phyloP scores from a whole-genome alignment of 1,139 yeast genomes.

The Scheffersomyces segobiensis region DNA sequence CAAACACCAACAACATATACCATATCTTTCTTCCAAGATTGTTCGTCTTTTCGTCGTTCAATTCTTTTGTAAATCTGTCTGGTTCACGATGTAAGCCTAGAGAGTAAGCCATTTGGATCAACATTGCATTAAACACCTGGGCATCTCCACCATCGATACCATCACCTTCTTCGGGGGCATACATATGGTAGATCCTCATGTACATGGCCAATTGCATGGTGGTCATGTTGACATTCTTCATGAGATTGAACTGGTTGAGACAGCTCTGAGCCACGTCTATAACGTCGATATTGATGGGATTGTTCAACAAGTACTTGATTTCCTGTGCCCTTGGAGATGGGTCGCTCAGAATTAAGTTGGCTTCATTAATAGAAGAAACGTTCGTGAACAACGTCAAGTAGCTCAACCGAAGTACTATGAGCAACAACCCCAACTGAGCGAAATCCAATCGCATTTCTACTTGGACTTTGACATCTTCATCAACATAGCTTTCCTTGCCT shows the following conservation, averaged over 20 bases:
- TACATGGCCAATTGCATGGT: slow-evolving; percentile 51
- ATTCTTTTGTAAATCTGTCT: slow-evolving; percentile 20
- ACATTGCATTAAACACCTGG: slow-evolving; percentile 35
- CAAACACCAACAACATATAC: slow-evolving; percentile 33
- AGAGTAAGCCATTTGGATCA: slow-evolving; percentile 44
- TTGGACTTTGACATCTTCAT: slow-evolving; percentile 12
- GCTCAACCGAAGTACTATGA: slow-evolving; percentile 23
- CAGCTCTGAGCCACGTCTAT: slow-evolving; percentile 40
- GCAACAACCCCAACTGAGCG: slow-evolving; percentile 23
- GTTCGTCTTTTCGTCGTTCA: slow-evolving; percentile 24
- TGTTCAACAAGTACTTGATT: slow-evolving; percentile 25
- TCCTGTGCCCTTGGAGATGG: slow-evolving; percentile 23
- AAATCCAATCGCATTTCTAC: slow-evolving; percentile 22
- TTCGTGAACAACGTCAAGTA: slow-evolving; percentile 24
- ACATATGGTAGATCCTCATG: slow-evolving; percentile 37
- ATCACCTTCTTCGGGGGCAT: slow-evolving; percentile 57
- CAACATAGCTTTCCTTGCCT: slow-evolving; percentile 14
- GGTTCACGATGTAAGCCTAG: slow-evolving; percentile 53
- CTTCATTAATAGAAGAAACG: slow-evolving; percentile 30
- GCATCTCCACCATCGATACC: slow-evolving; percentile 50
- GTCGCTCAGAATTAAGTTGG: slow-evolving; percentile 21
- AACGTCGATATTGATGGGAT: slow-evolving; percentile 33
- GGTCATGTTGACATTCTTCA: slow-evolving; percentile 46
- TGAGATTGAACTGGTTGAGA: slow-evolving; percentile 37
- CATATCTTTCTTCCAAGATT: slow-evolving; percentile 39